Base-by-base conservation (phyloP, 2,329 filamentous ascomycete genomes). In the Aspergillus clavatus region DNA sequence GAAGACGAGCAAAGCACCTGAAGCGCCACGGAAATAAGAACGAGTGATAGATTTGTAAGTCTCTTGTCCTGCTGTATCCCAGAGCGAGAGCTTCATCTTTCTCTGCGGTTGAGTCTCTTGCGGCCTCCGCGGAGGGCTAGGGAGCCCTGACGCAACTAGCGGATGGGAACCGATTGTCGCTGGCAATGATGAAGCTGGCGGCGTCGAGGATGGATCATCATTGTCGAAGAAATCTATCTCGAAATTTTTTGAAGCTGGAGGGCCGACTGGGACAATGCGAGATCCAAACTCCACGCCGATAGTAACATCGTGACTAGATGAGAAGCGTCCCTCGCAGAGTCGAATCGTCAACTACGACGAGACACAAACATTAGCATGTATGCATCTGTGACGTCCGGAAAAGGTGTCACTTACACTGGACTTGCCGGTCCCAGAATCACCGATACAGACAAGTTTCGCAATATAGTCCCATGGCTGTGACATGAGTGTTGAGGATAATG, bases 261-360 rank as follows among this genome's bases (percentile, higher is more conserved):
- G 88, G 1, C 89, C 89, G 56, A 95, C 90, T 46, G 90, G 86
- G 44, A 95, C 87, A 65, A 95, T 91, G 61, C 89, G 83, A 40
- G 87, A 94, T 60, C 91, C 91, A 68, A 96, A 96, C 68, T 97
- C 91, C 53, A 96, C 90, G 56, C 90, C 90, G 63, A 96, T 96
- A 54, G 91, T 97, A 56, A 96, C 91, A 76, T 96, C 90, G 78
- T 96, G 91, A 66, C 93, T 87, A 43, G 87, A 81, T 44, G 87
- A 89, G 76, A 97, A 96, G 67, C 91, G 88, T 60, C 90, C 90
- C 78, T 96, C 91, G 74, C 91, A 96, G 53, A 97, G 87, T 53
- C 91, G 88, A 66, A 96, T 90, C 45, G 90, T 95, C 58, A 96
- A 81, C 70, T 88, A 82, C 51, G 59, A 19, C 31, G 22, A 36